These are phyloP conservation scores for Neltuma alba DNA, from an alignment of 306 rosid species.

Conservation along the genomic window DNA sequence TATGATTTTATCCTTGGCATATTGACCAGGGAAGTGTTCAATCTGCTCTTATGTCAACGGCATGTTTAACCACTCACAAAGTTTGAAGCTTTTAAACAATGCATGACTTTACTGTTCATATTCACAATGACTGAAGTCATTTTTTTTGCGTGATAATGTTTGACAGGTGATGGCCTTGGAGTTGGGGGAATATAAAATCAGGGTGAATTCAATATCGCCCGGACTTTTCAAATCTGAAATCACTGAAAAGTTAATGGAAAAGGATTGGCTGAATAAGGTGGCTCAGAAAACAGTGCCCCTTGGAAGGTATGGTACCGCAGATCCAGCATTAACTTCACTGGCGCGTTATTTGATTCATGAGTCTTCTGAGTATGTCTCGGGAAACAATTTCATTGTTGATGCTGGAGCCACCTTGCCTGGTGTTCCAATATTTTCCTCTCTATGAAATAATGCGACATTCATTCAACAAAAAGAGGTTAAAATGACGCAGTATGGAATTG, in stretches of 20 bases:
- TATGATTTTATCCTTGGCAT: neutral
- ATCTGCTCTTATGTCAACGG: neutral
- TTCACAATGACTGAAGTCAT: conserved; percentile 11
- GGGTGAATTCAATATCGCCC: conserved; percentile 80
- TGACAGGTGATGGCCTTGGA: conserved; percentile 83
- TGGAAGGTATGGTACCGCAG: conserved; percentile 51
- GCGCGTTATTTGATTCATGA: conserved; percentile 75
- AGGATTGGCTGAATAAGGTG: conserved; percentile 72
- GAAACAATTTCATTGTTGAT: conserved; percentile 65
- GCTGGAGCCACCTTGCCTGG: conserved; percentile 76
- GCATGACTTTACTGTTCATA: neutral
- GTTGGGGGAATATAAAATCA: conserved; percentile 70
- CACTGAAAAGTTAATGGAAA: conserved; percentile 59
- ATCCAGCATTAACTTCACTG: conserved; percentile 81
- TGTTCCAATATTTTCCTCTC: conserved; percentile 78
- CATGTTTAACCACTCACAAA: neutral
- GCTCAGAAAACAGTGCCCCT: conserved; percentile 60
- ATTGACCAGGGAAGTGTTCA: neutral
- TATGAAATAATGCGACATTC: conserved; percentile 41
- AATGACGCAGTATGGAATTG: neutral
- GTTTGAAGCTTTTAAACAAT: neutral
- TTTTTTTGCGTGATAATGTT: neutral
- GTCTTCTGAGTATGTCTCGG: conserved; percentile 71
- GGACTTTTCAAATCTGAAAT: conserved; percentile 87
- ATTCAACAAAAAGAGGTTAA: neutral